Conservation (phyloP, 139 green algal genomes). For the Volvox reticuliferus region DNA sequence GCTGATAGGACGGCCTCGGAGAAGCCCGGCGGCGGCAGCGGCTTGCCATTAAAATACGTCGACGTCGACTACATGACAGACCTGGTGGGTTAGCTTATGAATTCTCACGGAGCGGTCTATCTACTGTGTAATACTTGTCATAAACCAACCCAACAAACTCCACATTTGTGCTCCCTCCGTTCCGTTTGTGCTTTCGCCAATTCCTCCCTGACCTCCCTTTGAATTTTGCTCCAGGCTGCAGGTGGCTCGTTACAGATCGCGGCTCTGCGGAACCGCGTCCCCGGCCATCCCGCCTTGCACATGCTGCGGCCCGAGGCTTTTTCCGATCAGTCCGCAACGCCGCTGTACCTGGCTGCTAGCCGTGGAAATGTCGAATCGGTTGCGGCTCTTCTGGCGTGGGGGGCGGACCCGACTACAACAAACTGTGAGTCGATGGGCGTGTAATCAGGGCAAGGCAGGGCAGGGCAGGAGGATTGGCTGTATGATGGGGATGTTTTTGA, state of each 20-base stretch:
- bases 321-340: conserved; percentile 2
- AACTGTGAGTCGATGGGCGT: background rate
- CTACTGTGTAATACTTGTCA: too few relatives aligned
- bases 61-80: conserved; percentile 12
- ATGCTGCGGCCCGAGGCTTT: background rate
- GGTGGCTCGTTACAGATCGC: conserved; percentile 17
- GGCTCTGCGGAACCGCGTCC: background rate
- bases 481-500: background rate
- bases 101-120: background rate
- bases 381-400: conserved; percentile 20
- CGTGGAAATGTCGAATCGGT: background rate
- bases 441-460: background rate
- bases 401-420: background rate
- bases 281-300: background rate
- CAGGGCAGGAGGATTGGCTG: background rate
- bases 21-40: background rate
- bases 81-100: background rate
- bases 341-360: conserved; percentile 14
- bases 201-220: background rate
- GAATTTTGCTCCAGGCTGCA: background rate
- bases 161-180: background rate
- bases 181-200: too few relatives aligned
- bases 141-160: too few relatives aligned
- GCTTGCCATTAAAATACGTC: background rate
- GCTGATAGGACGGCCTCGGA: background rate